phyloP scores from a whole-genome alignment of 1,284 basidiomycete genomes.

The Cutaneotrichosporon sp. region DNA sequence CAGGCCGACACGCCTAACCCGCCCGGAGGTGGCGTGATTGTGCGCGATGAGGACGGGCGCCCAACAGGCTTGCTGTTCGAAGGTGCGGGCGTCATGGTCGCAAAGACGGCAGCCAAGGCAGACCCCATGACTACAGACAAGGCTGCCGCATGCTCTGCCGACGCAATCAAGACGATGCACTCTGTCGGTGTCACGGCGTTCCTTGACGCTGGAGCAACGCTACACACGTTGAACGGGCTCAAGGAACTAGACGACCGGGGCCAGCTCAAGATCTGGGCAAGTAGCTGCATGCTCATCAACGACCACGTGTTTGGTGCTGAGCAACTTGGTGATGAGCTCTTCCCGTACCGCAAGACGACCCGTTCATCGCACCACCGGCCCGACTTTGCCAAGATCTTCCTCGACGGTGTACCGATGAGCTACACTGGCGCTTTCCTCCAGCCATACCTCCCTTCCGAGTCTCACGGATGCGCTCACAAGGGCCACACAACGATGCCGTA shows the following conservation, averaged over 20 bases:
- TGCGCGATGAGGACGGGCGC: constrained; percentile 6
- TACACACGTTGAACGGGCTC: constrained; percentile 5
- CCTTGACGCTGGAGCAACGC: constrained; percentile 8
- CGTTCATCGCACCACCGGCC: constrained; percentile 4
- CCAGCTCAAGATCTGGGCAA: constrained; percentile 10
- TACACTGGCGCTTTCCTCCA: constrained; percentile 14
- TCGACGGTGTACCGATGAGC: constrained; percentile 13
- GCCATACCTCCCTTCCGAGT: neutral
- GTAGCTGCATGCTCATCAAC: constrained; percentile 15
- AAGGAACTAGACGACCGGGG: constrained; percentile 13
- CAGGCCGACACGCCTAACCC: neutral
- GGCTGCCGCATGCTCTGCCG: neutral
- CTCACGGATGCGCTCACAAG: neutral
- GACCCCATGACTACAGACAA: neutral
- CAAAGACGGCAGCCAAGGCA: neutral
- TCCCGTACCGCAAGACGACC: neutral
- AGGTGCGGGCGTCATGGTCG: constrained; percentile 1
- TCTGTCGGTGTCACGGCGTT: constrained; percentile 8
- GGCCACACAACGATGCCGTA: constrained; percentile 16
- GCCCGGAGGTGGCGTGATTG: constrained; percentile 1
- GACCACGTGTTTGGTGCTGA: constrained; percentile 12
- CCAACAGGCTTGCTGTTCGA: constrained; percentile 12
- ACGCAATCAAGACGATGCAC: constrained; percentile 10
- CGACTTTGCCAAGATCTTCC: constrained; percentile 18
- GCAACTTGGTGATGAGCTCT: constrained; percentile 4